These are phyloP conservation scores for Postia placenta DNA, from an alignment of 768 basidiomycete species.

Conservation along the genomic window DNA sequence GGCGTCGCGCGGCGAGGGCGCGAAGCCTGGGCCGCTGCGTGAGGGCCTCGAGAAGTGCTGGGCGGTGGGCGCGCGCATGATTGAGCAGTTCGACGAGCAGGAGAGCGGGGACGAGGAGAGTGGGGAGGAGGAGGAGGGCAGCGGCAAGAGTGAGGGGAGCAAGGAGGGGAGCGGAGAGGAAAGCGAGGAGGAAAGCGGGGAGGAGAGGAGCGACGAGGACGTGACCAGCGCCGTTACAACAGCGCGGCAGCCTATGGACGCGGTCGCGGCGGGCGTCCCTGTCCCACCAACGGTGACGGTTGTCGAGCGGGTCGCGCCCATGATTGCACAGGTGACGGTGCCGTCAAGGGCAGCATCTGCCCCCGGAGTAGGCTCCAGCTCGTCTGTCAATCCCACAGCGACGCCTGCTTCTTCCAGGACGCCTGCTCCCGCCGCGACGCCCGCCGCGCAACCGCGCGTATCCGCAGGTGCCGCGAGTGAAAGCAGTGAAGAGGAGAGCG, in stretches of 20 bases:
- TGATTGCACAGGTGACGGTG: too few species aligned
- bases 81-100: constrained; percentile 77
- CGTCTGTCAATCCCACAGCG: too few species aligned
- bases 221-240: constrained; percentile 3
- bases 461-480: not conserved
- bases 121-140: constrained; percentile 17
- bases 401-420: not conserved
- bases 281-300: not conserved
- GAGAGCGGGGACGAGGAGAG: constrained; percentile 44
- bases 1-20: constrained; percentile 45
- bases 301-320: too few species aligned
- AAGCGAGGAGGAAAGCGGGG: constrained; percentile 16
- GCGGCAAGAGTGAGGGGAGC: constrained; percentile 6
- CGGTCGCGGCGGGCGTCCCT: not conserved
- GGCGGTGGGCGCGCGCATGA: constrained; percentile 66
- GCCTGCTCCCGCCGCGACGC: not conserved
- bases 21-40: constrained; percentile 30
- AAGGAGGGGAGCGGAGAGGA: constrained; percentile 18
- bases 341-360: too few species aligned
- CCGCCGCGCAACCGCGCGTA: not conserved
- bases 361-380: too few species aligned
- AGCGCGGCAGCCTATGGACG: not conserved
- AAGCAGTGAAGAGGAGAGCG: not conserved
- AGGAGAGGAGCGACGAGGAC: constrained; percentile 18
- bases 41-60: constrained; percentile 66